These are phyloP conservation scores for Talaromyces sp. DNA, from an alignment of 2,329 filamentous ascomycete species.

Conservation along the genomic window DNA sequence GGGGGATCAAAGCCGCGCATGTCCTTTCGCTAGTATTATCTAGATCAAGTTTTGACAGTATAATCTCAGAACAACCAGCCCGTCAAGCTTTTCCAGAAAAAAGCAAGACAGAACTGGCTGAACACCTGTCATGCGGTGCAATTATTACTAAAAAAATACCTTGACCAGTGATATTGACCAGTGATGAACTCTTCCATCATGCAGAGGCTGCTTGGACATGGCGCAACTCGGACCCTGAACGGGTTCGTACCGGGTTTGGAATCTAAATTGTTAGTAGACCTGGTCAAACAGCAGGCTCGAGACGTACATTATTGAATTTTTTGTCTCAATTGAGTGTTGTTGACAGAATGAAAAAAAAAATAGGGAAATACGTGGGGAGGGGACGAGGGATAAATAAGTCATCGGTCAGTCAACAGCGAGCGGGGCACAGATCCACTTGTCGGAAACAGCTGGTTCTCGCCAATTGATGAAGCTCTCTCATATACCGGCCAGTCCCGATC, in stretches of 20 bases:
- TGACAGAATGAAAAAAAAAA: not conserved
- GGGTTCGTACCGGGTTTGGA: conserved; percentile 10
- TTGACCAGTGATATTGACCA: conserved; percentile 38
- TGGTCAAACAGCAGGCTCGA: not conserved
- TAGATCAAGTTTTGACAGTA: conserved; percentile 81
- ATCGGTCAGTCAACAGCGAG: not conserved
- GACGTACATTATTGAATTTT: not conserved
- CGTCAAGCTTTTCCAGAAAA: conserved; percentile 3
- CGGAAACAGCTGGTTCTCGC: not conserved
- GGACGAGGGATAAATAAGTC: not conserved
- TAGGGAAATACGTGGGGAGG: not conserved
- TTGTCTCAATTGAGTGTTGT: not conserved
- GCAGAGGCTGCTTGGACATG: conserved; percentile 6
- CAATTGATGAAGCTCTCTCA: not conserved
- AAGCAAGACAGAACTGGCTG: conserved; percentile 17
- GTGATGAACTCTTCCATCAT: conserved; percentile 25
- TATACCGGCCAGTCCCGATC: not conserved
- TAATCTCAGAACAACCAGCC: conserved; percentile 61
- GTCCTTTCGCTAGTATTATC: conserved; percentile 85
- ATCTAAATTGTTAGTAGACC: conserved; percentile 3
- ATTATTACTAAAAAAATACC: conserved; percentile 39
- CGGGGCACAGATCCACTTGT: not conserved
- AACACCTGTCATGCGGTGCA: conserved; percentile 44
- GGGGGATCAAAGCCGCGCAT: conserved; percentile 62
- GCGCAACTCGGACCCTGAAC: conserved; percentile 8